A percentile compares a stretch with the other conserved stretches of the same genome.
phyloP scores from a whole-genome alignment of 1,284 basidiomycete species.

The Phaffia rhodozyma region DNA sequence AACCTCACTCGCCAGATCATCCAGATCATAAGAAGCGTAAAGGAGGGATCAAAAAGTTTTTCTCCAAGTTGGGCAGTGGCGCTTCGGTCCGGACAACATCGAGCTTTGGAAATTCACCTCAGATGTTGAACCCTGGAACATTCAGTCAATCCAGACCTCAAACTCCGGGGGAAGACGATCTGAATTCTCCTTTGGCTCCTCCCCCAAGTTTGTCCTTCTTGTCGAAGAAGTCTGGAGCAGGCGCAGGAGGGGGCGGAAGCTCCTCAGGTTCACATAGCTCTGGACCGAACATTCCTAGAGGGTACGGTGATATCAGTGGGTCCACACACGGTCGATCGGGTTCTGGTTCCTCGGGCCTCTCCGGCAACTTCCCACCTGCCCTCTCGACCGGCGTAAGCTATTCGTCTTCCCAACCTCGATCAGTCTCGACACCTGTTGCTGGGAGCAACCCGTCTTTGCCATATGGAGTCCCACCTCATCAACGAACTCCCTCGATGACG shows the following conservation, averaged over 20 bases:
- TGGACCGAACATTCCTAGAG: too few relatives aligned
- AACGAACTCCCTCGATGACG: not conserved
- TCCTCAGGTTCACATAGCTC: too few relatives aligned
- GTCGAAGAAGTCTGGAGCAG: not conserved
- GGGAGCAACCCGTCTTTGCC: not conserved
- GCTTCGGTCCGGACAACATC: conserved; percentile 11
- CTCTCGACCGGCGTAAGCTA: conserved; percentile 5
- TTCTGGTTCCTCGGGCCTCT: conserved; percentile 2
- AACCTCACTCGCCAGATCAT: not conserved
- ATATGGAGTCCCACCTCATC: not conserved
- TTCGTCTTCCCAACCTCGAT: conserved; percentile 7
- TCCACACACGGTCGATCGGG: not conserved
- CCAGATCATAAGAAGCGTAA: conserved; percentile 20
- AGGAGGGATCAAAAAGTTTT: conserved; percentile 26
- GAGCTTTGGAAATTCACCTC: conserved; percentile 15
- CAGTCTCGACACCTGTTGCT: conserved; percentile 7
- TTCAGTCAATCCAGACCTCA: not conserved
- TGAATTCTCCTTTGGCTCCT: not conserved
- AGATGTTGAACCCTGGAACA: not conserved
- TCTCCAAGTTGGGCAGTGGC: conserved; percentile 23
- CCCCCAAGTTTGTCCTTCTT: conserved; percentile 11
- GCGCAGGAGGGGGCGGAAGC: not conserved
- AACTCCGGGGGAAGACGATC: conserved; percentile 1
- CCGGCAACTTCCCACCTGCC: conserved; percentile 1
- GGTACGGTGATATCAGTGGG: too few relatives aligned